Evolutionary conservation across 495 filamentous ascomycete species (phyloP).

Genomic region (Lasiosphaeriaceae sp.): DNA sequence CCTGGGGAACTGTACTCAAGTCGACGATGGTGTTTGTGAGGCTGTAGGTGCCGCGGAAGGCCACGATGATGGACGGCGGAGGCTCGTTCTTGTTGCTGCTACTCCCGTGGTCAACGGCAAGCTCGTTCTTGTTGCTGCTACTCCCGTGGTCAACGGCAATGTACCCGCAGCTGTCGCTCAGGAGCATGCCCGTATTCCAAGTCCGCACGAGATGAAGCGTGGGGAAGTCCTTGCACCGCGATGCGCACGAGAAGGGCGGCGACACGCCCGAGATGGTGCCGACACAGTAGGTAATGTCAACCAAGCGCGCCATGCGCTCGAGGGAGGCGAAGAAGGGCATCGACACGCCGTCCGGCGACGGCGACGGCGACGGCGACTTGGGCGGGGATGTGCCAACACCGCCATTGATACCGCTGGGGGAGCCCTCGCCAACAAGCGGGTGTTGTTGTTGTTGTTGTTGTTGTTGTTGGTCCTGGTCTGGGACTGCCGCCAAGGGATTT

Average conservation of each 20-base stretch:
- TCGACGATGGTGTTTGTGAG: slow-evolving; percentile 86
- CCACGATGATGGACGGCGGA: slow-evolving; percentile 66
- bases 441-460: background rate
- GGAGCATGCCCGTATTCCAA: slow-evolving; percentile 83
- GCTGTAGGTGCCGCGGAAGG: slow-evolving; percentile 92
- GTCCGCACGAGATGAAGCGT: slow-evolving; percentile 73
- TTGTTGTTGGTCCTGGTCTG: background rate
- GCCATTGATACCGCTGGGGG: slow-evolving; percentile 2
- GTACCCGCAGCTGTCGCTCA: slow-evolving; percentile 92
- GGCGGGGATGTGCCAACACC: background rate
- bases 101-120: slow-evolving; percentile 34
- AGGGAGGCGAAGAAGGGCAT: slow-evolving; percentile 69
- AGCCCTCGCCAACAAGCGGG: background rate
- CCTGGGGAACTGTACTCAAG: slow-evolving; percentile 80
- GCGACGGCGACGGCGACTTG: slow-evolving; percentile 4
- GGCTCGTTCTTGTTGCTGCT: slow-evolving; percentile 17
- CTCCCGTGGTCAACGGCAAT: slow-evolving; percentile 75
- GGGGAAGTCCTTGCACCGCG: slow-evolving; percentile 77
- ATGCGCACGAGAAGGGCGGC: slow-evolving; percentile 78
- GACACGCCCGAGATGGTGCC: slow-evolving; percentile 66
- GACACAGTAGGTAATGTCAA: slow-evolving; percentile 95
- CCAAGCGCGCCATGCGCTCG: slow-evolving; percentile 79
- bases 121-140: slow-evolving; percentile 7
- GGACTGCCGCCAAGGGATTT: background rate
- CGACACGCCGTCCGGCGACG: slow-evolving; percentile 46